Base-by-base conservation (phyloP, 2,329 filamentous ascomycete genomes). In the Aaosphaeria pasadenensis region DNA sequence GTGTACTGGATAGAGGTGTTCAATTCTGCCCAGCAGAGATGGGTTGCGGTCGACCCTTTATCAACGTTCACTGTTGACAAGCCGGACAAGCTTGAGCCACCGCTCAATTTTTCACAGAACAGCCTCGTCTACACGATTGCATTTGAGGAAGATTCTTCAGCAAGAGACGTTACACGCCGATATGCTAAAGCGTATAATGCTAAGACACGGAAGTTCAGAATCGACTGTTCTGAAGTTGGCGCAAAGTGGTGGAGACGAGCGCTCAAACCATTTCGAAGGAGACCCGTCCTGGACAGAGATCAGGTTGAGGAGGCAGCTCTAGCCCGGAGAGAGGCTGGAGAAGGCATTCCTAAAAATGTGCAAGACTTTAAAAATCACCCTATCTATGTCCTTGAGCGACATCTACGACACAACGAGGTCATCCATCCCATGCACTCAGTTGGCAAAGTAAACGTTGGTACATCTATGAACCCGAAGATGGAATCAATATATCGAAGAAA, bases 1-100 rank as follows among this genome's bases (percentile, higher is more conserved):
- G 79, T 97, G 3, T 97, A 91, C 65, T 99, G 94, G 94, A 86
- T 96, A 1, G 94, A 99, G 71, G 86, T 89, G 4, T 88, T 96
- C 55, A 91, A 96, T 54, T 77, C 84, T 45, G 87, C 88, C 0
- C 83, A 90, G 54, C 89, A 96, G 64, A 95, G 90, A 74, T 99
- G 94, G 94, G 82, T 96, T 47, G 81, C 90, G 0, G 83, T 94
- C 35, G 94, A 99, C 64, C 84, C 91, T 0, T 71, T 96, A 0
- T 90, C 94, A 2, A 95, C 91, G 0, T 79, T 82, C 47, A 87
- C 85, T 55, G 83, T 95, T 46, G 89, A 85, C 64, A 91, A 88
- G 51, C 83, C 89, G 0, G 80, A 78, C 30, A 84, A 81, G 42
- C 76, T 99, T 30, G 94, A 99, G 62, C 94, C 94, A 0, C 89